These are phyloP conservation scores for Pichia sp. DNA, from an alignment of 1,139 yeast genomes.

Conservation along the genomic window DNA sequence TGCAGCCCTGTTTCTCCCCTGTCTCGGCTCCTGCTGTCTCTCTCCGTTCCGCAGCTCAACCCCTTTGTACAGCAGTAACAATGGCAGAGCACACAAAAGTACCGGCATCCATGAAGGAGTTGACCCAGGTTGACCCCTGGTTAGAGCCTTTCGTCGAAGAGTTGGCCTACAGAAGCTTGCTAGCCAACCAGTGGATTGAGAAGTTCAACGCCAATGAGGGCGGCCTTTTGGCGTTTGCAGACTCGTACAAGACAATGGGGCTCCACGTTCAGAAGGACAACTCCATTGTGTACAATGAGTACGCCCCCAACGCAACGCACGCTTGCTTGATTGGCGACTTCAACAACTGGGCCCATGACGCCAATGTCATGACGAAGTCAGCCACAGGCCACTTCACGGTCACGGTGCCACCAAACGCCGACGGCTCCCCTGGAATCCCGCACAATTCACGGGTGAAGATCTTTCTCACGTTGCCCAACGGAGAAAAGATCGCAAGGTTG, in stretches of 20 bases:
- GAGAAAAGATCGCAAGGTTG: conserved; percentile 69
- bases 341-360: conserved; percentile 67
- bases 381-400: conserved; percentile 69
- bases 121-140: conserved; percentile 78
- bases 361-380: conserved; percentile 53
- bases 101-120: conserved; percentile 44
- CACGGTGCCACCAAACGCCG: conserved; percentile 45
- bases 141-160: conserved; percentile 72
- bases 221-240: conserved; percentile 39
- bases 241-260: conserved; percentile 69
- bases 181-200: conserved; percentile 57
- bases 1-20: not conserved
- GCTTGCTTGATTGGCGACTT: conserved; percentile 88
- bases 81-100: not conserved
- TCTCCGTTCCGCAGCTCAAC: not conserved
- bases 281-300: conserved; percentile 63
- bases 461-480: conserved; percentile 59
- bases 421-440: conserved; percentile 62
- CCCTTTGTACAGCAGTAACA: not conserved
- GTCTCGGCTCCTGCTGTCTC: not conserved
- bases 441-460: conserved; percentile 82
- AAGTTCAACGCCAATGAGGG: conserved; percentile 40
- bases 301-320: conserved; percentile 79
- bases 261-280: conserved; percentile 59
- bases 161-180: conserved; percentile 47